phyloP scores from a whole-genome alignment of 208 protist genomes.

The Lotmaria passim region DNA sequence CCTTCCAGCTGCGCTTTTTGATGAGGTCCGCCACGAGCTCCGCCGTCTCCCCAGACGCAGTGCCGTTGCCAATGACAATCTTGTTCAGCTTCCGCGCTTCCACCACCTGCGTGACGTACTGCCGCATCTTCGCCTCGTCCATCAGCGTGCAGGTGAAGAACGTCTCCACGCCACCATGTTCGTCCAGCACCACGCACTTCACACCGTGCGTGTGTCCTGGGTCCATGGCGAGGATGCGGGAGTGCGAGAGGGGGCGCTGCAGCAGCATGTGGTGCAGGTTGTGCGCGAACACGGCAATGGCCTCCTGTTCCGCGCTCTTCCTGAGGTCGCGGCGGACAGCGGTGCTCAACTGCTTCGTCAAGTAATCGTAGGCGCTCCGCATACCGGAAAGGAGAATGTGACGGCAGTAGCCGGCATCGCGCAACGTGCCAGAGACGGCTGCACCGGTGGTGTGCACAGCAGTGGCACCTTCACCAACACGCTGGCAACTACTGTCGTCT shows the following conservation, averaged over 20 bases:
- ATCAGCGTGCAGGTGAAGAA: conserved; percentile 77
- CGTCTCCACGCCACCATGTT: conserved; percentile 63
- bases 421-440: neutral
- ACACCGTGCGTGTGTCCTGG: conserved; percentile 80
- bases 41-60: conserved; percentile 65
- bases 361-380: conserved; percentile 41
- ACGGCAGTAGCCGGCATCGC: conserved; percentile 17
- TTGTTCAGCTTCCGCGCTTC: conserved; percentile 62
- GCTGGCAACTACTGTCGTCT: too few species aligned
- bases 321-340: conserved; percentile 66
- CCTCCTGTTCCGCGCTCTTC: conserved; percentile 78
- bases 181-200: conserved; percentile 85
- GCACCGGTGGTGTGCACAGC: too few species aligned
- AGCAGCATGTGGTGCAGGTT: conserved; percentile 84
- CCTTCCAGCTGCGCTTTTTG: conserved; percentile 35
- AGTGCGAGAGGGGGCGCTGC: conserved; percentile 67
- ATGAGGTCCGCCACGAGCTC: conserved; percentile 65
- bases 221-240: conserved; percentile 85
- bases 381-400: conserved; percentile 26
- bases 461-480: too few species aligned
- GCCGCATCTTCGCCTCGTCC: conserved; percentile 67
- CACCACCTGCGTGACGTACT: conserved; percentile 60
- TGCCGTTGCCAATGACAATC: conserved; percentile 89
- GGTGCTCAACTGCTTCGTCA: conserved; percentile 48
- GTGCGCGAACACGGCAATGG: conserved; percentile 80